Conservation (phyloP, 345 rosid genomes). For the Hevea brasiliensis region DNA sequence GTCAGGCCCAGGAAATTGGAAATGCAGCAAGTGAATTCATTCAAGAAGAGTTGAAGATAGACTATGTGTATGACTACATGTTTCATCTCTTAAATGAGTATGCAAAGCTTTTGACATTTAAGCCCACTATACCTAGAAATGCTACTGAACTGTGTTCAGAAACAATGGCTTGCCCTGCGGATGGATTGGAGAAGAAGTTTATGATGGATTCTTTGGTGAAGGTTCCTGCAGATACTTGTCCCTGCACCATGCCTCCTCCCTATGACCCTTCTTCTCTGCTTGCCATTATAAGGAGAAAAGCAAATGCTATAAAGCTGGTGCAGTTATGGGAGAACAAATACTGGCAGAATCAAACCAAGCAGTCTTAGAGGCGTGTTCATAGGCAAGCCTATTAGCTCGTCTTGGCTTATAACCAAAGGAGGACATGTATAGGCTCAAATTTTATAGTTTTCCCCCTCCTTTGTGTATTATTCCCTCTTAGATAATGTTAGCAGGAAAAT, state of each 20-base stretch:
- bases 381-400: no score
- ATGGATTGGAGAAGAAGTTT: constrained; percentile 21
- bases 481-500: neutral
- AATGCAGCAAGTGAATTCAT: constrained; percentile 31
- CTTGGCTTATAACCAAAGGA: neutral
- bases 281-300: neutral
- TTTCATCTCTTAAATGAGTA: constrained; percentile 34
- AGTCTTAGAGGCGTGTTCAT: neutral
- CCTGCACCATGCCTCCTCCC: constrained; percentile 32
- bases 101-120: constrained; percentile 26
- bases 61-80: constrained; percentile 33
- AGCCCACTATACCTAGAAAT: constrained; percentile 18
- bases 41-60: constrained; percentile 30
- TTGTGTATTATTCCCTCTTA: neutral
- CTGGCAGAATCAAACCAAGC: constrained; percentile 15
- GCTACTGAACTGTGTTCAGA: constrained; percentile 25
- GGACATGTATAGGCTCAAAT: neutral
- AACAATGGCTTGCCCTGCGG: constrained; percentile 22
- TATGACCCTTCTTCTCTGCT: constrained; percentile 20
- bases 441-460: neutral
- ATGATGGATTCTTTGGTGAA: constrained; percentile 33
- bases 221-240: constrained; percentile 9
- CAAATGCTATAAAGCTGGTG: constrained; percentile 11
- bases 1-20: constrained; percentile 30
- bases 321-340: constrained; percentile 22